Conservation (phyloP, 192 early-diverging fungal species). For the Gaertneriomyces semiglobifer region DNA sequence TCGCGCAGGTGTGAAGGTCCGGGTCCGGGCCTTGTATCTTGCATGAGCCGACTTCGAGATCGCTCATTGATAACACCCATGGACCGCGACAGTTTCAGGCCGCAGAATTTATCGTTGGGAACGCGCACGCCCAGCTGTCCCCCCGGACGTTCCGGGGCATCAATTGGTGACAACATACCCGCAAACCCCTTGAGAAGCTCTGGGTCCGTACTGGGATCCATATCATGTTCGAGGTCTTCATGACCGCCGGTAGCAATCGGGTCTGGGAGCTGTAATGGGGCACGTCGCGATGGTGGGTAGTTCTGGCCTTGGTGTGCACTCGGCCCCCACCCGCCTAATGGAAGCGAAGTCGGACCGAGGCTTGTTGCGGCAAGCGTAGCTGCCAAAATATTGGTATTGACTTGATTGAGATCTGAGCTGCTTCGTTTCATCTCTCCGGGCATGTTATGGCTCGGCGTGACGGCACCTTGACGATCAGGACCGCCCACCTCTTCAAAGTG, state of each 20-base stretch:
- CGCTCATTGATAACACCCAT: conserved; percentile 23
- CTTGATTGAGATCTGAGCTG: conserved; percentile 3
- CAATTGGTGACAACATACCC: conserved; percentile 29
- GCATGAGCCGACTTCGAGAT: neutral
- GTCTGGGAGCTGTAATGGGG: neutral
- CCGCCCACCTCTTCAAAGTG: conserved; percentile 41
- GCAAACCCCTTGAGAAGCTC: conserved; percentile 27
- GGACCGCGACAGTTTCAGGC: conserved; percentile 14
- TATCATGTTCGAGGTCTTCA: conserved; percentile 10
- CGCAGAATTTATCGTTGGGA: conserved; percentile 26
- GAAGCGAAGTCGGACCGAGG: neutral
- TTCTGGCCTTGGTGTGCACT: neutral
- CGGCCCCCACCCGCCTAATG: neutral
- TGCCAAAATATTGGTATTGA: conserved; percentile 8
- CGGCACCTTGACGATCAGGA: conserved; percentile 5
- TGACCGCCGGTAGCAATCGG: conserved; percentile 11
- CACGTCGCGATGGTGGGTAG: neutral
- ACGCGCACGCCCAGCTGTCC: conserved; percentile 9
- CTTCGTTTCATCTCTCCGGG: conserved; percentile 19
- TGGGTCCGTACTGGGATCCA: conserved; percentile 19
- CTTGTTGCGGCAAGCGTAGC: conserved; percentile 29
- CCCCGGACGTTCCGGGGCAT: conserved; percentile 15
- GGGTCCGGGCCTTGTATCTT: neutral
- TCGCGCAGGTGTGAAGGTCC: conserved; percentile 20
- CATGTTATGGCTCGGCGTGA: neutral